Base-by-base conservation (phyloP, 129 eudicot species). In the Helianthus tuberosus region DNA sequence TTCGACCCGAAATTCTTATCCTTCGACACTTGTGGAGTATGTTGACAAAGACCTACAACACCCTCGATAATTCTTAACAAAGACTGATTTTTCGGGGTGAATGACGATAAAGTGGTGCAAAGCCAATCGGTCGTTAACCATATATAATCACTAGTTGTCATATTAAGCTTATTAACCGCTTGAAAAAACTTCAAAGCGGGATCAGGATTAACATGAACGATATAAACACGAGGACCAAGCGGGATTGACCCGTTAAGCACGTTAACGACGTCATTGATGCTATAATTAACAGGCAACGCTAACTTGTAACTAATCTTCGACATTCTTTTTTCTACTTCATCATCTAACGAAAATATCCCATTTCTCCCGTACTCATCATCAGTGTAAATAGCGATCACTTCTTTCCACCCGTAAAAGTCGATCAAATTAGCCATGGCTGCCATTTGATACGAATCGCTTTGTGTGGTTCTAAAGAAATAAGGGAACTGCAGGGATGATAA, bases 281-380 rank as follows among this genome's bases (percentile, higher is more conserved):
- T 62, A 75, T 62, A 69, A 17, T 81, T 58, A 77, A 73, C 58
- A 1, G 91, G 88, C 59, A 87, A 78, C 25, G 81, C 64, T 27
- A 84, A 59, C 75, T 84, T 87, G 69, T 75, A 87, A 47, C 77
- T 62, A 68, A 87, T 87, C 71, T 78, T 84, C 70, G 82, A 81
- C 69, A 29, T 72, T 53, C 80, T 74, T 50, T 85, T 82, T 3
- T 79, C 78, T 53, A 88, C 87, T 72, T 76, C 84, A 74, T 85
- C 89, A 6, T 81, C 87, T 50, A 91, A 75, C 15, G 84, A 75
- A 75, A 81, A 64, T 12, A 90, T 65, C 0, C 84, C 86, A 49
- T 86, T 86, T 64, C 96, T 84, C 12, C 91, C 88, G 54, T 84
- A 76, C 61, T 89, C 89, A 44, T 89, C 89, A 68, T 89, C 96